phyloP scores from a whole-genome alignment of 441 rosid genomes.

The Croton setiger region DNA sequence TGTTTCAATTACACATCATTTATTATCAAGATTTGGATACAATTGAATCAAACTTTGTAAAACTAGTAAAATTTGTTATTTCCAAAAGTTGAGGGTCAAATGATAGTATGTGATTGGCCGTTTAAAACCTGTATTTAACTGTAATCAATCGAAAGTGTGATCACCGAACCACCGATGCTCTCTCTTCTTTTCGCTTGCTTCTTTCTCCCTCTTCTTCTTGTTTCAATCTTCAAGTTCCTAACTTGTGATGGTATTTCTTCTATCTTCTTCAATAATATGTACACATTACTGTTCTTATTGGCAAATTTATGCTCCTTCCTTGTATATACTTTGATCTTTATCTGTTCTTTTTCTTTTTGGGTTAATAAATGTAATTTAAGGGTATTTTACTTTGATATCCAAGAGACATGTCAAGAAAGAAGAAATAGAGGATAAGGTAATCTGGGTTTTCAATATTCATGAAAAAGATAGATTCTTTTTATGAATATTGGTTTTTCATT shows the following conservation, averaged over 20 bases:
- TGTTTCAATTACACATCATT: too few relatives aligned
- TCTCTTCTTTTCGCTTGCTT: constrained; percentile 34
- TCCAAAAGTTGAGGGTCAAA: too few relatives aligned
- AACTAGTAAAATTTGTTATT: too few relatives aligned
- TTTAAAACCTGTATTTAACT: not conserved
- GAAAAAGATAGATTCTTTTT: too few relatives aligned
- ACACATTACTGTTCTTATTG: not conserved
- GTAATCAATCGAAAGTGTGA: not conserved
- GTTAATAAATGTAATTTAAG: constrained; percentile 28
- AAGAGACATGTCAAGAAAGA: constrained; percentile 66
- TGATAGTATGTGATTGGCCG: too few relatives aligned
- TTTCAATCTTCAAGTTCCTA: constrained; percentile 44
- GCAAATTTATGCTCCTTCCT: not conserved
- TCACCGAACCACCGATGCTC: constrained; percentile 22
- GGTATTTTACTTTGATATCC: constrained; percentile 66
- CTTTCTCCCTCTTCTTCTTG: constrained; percentile 26
- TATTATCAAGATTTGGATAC: too few relatives aligned
- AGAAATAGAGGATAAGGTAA: constrained; percentile 76
- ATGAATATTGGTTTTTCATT: not conserved
- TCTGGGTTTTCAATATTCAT: not conserved
- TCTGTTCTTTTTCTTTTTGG: too few relatives aligned
- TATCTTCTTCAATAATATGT: not conserved
- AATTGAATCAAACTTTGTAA: too few relatives aligned
- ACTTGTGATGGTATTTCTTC: constrained; percentile 45
- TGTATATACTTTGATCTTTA: not conserved